These are phyloP conservation scores for Salix caprea DNA, from an alignment of 345 rosid species.

Conservation along the genomic window DNA sequence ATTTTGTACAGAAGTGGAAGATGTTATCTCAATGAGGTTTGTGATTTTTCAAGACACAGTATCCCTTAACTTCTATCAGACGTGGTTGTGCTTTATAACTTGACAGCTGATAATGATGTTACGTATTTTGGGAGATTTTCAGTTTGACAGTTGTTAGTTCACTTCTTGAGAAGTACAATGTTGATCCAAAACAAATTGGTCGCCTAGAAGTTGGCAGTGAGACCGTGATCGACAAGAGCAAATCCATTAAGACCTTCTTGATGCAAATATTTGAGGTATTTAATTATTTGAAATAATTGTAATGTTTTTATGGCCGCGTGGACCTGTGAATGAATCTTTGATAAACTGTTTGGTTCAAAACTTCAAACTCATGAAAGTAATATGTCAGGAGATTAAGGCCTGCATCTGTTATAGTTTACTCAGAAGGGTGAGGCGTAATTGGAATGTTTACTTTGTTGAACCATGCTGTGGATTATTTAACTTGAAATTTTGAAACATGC, in stretches of 20 bases:
- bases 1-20: conserved; percentile 96
- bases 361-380: not conserved
- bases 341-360: not conserved
- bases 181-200: conserved; percentile 93
- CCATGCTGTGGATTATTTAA: not conserved
- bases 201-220: conserved; percentile 99
- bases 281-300: not conserved
- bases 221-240: conserved; percentile 99
- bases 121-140: conserved; percentile 11
- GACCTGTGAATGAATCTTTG: not conserved
- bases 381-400: not conserved
- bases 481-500: not conserved
- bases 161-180: conserved; percentile 80
- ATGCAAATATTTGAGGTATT: conserved; percentile 97
- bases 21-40: conserved; percentile 98
- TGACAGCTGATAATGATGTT: conserved; percentile 1
- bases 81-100: not conserved
- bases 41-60: not conserved
- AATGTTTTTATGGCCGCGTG: not conserved
- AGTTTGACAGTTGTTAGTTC: conserved; percentile 88
- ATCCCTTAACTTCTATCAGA: not conserved
- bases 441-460: not conserved
- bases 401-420: not conserved
- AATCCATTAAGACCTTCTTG: conserved; percentile 95
- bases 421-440: not conserved